Evolutionary conservation across 495 filamentous ascomycete genomes (phyloP), one percentile per base, ranked within the genome.

Genomic region (Aspergillus diversus): DNA sequence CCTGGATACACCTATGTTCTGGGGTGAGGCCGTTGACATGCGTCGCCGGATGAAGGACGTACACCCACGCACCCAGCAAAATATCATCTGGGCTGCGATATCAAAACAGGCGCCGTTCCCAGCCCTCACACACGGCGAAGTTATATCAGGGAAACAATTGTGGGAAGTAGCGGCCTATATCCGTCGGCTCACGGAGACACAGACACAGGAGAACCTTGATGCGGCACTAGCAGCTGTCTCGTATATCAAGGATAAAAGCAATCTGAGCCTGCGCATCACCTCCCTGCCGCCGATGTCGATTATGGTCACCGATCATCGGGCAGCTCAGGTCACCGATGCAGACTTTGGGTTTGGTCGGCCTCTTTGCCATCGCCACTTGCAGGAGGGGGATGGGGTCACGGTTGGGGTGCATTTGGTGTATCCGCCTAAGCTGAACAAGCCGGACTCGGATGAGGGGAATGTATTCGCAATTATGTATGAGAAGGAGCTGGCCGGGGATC

Each of bases 391-490:
- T 31, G n/a, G 37, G 5, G 33, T 71, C 11, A 63, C 63, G 0
- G 42, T 61, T 5, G 66, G 68, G 12, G 54, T 69, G 0, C 12
- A 64, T 15, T 42, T 69, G 7, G 61, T 74, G 9, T 74, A 72
- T 15, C 69, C 69, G 27, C 63, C 69, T 43, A 61, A 55, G 5
- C 53, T 49, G 4, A 52, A 31, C 0, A 57, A 34, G 13, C 33
- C 57, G 6, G 70, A 65, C 7, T 66, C 73, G 12, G 74, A 81
- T 57, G 77, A 83, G 53, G 81, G 81, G 2, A 70, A 63, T 15
- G 79, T 80, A 64, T 73, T 83, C 59, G 65, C 72, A 33, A 70
- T 83, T 42, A 50, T 71, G 0, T 75, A 77, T 52, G 81, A 82
- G 66, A 74, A 67, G 56, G 60, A 69, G 11, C 55, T 77, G 33